phyloP scores from a whole-genome alignment of 1,139 yeast genomes.

The Sugiyamaella grinbergsii region DNA sequence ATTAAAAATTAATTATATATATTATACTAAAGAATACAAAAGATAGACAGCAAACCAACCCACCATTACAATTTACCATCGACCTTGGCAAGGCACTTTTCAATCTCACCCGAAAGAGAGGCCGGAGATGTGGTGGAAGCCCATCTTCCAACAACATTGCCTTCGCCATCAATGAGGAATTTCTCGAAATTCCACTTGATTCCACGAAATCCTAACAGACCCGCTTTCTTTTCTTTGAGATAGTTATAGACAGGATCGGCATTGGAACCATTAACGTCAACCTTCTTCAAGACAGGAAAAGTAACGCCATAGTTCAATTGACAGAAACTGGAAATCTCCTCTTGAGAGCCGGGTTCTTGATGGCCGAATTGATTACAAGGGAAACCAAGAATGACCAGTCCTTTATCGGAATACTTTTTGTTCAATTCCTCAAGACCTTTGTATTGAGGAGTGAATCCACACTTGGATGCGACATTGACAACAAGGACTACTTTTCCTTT shows the following conservation, averaged over 20 bases:
- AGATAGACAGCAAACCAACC: too few relatives aligned
- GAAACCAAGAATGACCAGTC: slow-evolving; percentile 82
- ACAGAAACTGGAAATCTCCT: slow-evolving; percentile 66
- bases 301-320: slow-evolving; percentile 73
- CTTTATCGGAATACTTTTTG: slow-evolving; percentile 73
- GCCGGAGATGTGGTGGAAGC: slow-evolving; percentile 70
- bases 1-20: too few relatives aligned
- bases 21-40: too few relatives aligned
- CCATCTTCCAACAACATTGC: slow-evolving; percentile 71
- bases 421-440: slow-evolving; percentile 79
- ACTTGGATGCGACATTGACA: slow-evolving; percentile 91
- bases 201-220: slow-evolving; percentile 73
- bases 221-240: slow-evolving; percentile 66
- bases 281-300: slow-evolving; percentile 84
- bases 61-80: neutral
- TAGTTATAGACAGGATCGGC: slow-evolving; percentile 80
- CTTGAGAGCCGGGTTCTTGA: slow-evolving; percentile 80
- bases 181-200: slow-evolving; percentile 96
- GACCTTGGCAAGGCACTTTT: slow-evolving; percentile 45
- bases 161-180: slow-evolving; percentile 71
- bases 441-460: slow-evolving; percentile 62
- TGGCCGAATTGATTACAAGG: slow-evolving; percentile 90
- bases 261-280: slow-evolving; percentile 83
- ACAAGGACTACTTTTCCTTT: slow-evolving; percentile 89
- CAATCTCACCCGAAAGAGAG: slow-evolving; percentile 53